Evolutionary conservation across 2,329 filamentous ascomycete genomes (phyloP).

Genomic region (Calonectria honghensis): DNA sequence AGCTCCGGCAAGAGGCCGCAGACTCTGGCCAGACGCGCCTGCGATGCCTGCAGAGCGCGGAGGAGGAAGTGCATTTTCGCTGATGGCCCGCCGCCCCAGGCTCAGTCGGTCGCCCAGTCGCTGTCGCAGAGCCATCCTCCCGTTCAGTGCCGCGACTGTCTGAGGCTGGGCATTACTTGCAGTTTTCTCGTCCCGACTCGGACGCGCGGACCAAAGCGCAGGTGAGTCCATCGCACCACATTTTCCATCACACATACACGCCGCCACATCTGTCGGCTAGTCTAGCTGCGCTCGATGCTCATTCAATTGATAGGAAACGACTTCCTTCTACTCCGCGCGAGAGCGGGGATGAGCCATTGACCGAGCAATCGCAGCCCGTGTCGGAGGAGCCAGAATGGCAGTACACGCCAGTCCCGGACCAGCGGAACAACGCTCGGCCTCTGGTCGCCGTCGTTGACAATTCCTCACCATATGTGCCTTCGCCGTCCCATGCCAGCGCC

Average conservation of each 20-base stretch:
- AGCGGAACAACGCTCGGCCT: constrained; percentile 26
- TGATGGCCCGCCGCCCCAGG: constrained; percentile 36
- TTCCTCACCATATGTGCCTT: constrained; percentile 29
- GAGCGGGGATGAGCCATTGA: constrained; percentile 29
- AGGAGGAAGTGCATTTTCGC: constrained; percentile 50
- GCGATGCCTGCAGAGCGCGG: constrained; percentile 52
- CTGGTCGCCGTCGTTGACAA: constrained; percentile 13
- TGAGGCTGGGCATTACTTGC: constrained; percentile 47
- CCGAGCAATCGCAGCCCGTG: constrained; percentile 2
- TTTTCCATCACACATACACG: neutral
- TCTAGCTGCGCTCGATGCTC: neutral
- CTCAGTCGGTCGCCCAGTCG: constrained; percentile 18
- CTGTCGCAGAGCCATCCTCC: neutral
- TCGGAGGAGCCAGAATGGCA: constrained; percentile 27
- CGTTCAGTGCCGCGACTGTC: constrained; percentile 45
- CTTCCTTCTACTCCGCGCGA: constrained; percentile 34
- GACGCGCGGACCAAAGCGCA: constrained; percentile 51
- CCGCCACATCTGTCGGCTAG: neutral
- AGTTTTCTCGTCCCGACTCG: constrained; percentile 52
- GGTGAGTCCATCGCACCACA: constrained; percentile 35
- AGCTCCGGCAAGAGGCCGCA: constrained; percentile 22
- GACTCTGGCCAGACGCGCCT: constrained; percentile 49
- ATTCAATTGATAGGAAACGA: constrained; percentile 23
- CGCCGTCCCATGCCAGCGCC: constrained; percentile 25
- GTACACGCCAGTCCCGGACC: constrained; percentile 27